phyloP scores from a whole-genome alignment of 495 filamentous ascomycete species.

The Xylaria curta region DNA sequence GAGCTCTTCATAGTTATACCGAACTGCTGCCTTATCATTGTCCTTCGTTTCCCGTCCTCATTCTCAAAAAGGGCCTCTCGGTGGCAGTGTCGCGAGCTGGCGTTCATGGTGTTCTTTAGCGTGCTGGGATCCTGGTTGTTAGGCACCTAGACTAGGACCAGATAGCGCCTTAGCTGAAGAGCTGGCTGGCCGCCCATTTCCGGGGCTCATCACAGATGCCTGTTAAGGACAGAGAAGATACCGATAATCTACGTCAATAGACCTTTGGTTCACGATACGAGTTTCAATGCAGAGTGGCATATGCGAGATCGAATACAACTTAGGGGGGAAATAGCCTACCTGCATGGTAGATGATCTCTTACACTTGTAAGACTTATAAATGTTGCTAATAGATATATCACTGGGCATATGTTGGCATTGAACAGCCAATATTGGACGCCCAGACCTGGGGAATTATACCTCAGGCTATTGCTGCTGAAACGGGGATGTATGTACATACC shows the following conservation, averaged over 20 bases:
- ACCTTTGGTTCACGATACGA: neutral
- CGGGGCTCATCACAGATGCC: neutral
- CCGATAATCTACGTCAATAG: neutral
- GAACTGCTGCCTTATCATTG: conserved; percentile 12
- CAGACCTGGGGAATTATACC: neutral
- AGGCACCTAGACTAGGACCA: neutral
- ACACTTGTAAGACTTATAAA: neutral
- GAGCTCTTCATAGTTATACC: conserved; percentile 8
- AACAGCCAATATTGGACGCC: too few relatives aligned
- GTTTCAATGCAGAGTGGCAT: neutral
- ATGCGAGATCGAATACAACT: neutral
- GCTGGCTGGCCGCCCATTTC: neutral
- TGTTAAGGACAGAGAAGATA: neutral
- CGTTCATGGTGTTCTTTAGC: neutral
- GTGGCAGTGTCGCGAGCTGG: conserved; percentile 25
- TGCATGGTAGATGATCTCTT: neutral
- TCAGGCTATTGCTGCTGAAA: neutral
- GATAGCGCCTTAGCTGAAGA: neutral
- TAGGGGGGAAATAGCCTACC: neutral
- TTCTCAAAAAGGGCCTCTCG: neutral
- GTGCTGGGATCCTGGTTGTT: neutral
- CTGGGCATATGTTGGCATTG: too few relatives aligned
- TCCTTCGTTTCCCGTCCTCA: neutral
- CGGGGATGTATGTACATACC: neutral
- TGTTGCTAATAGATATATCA: neutral